phyloP scores from a whole-genome alignment of 2,329 filamentous ascomycete genomes.

The Arachnomyces sp. region DNA sequence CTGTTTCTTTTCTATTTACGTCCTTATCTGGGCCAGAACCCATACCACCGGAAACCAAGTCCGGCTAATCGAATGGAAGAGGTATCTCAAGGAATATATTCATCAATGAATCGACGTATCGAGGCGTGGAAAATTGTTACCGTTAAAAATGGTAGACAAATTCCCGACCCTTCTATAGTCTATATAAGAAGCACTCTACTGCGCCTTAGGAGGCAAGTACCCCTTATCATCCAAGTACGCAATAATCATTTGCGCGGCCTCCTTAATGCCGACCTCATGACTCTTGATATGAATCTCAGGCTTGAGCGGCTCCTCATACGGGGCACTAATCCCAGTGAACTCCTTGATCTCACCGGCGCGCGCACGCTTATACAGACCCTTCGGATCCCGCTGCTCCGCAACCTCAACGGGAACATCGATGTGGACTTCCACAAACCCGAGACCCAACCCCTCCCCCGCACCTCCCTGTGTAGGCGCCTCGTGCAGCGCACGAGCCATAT shows the following conservation, averaged over 20 bases:
- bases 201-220: conserved; percentile 41
- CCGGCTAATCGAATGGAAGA: too few relatives aligned
- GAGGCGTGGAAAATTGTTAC: too few relatives aligned
- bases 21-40: too few relatives aligned
- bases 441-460: conserved; percentile 51
- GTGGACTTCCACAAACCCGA: conserved; percentile 89
- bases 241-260: conserved; percentile 78
- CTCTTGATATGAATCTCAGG: conserved; percentile 84
- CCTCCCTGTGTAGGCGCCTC: conserved; percentile 51
- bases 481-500: conserved; percentile 74
- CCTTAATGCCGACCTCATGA: conserved; percentile 73
- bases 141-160: conserved; percentile 2
- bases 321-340: conserved; percentile 90
- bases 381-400: conserved; percentile 90
- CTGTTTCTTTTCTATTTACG: not conserved
- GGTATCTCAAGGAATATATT: too few relatives aligned
- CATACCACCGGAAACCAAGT: too few relatives aligned
- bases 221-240: conserved; percentile 66
- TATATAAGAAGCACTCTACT: conserved; percentile 16
- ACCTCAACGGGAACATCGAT: conserved; percentile 87
- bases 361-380: conserved; percentile 97
- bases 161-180: not conserved
- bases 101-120: too few relatives aligned
- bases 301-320: conserved; percentile 81
- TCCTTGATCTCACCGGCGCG: conserved; percentile 89